Conservation (phyloP, 805 yeast species). For the Wilhelminamyces savonicus region DNA sequence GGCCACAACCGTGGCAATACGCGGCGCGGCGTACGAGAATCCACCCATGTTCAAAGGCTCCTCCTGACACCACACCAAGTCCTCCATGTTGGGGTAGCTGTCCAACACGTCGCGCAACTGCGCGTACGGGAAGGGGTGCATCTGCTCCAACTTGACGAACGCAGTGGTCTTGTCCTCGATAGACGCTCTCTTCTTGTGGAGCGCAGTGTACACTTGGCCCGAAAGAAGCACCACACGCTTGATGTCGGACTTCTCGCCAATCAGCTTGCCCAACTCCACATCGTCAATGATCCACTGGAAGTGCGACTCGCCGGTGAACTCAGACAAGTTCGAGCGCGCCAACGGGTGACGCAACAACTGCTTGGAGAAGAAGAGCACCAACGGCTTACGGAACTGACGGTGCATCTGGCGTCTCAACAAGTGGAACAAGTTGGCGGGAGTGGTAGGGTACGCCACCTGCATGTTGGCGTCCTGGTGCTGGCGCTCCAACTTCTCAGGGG, state of each 20-base stretch:
- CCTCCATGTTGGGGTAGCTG: conserved; percentile 76
- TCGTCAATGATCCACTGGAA: conserved; percentile 98
- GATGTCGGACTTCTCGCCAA: conserved; percentile 73
- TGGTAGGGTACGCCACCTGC: conserved; percentile 97
- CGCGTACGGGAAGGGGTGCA: conserved; percentile 98
- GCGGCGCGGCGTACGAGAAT: conserved; percentile 75
- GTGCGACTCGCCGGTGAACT: conserved; percentile 85
- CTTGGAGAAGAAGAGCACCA: conserved; percentile 85
- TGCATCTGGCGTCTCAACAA: conserved; percentile 98
- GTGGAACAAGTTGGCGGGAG: conserved; percentile 96
- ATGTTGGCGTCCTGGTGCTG: conserved; percentile 98
- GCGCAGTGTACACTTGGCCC: conserved; percentile 94
- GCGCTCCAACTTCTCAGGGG: conserved; percentile 80
- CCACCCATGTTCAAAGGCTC: conserved; percentile 98
- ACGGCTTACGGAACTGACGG: conserved; percentile 95
- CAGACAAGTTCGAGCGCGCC: conserved; percentile 79
- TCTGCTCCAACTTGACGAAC: conserved; percentile 82
- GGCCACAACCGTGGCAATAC: conserved; percentile 68
- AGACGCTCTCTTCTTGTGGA: conserved; percentile 81
- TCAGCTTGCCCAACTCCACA: conserved; percentile 71
- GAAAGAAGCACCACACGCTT: conserved; percentile 78
- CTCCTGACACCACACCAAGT: conserved; percentile 96
- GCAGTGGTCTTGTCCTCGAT: conserved; percentile 80
- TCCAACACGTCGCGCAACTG: conserved; percentile 81
- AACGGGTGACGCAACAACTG: conserved; percentile 84